These are phyloP conservation scores for Zygosaccharomyces sapae DNA, from an alignment of 1,139 yeast genomes.

Conservation along the genomic window DNA sequence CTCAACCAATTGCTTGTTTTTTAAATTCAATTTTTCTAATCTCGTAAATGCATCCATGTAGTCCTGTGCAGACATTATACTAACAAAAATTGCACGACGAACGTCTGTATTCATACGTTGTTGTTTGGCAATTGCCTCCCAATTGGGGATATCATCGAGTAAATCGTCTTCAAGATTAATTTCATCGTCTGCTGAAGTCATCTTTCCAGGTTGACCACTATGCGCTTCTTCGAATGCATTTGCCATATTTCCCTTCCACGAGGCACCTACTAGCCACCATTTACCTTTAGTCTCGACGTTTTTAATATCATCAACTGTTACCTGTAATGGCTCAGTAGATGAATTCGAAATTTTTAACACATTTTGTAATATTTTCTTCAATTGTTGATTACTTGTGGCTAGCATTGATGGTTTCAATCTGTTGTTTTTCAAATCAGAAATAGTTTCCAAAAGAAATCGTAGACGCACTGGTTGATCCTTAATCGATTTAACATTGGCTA, in stretches of 20 bases:
- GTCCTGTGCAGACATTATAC: constrained; percentile 95
- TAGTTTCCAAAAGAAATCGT: constrained; percentile 77
- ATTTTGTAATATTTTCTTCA: constrained; percentile 62
- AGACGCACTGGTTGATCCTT: constrained; percentile 58
- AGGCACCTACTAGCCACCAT: constrained; percentile 99
- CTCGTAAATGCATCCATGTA: constrained; percentile 82
- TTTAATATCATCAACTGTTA: constrained; percentile 75
- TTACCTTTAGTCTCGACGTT: constrained; percentile 76
- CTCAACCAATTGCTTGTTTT: constrained; percentile 77
- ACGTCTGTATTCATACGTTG: constrained; percentile 95
- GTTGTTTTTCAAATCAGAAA: constrained; percentile 81
- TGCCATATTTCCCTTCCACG: constrained; percentile 70
- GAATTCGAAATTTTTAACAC: constrained; percentile 40
- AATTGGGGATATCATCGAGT: constrained; percentile 70
- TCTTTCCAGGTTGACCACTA: constrained; percentile 18
- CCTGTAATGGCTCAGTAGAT: constrained; percentile 75
- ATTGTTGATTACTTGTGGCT: constrained; percentile 36
- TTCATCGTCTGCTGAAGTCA: constrained; percentile 32
- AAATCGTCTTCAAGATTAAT: constrained; percentile 42
- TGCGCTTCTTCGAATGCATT: constrained; percentile 34
- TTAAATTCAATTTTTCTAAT: constrained; percentile 72
- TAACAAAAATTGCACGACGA: constrained; percentile 86
- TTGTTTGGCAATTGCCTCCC: constrained; percentile 79
- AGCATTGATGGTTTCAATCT: constrained; percentile 49
- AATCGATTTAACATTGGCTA: constrained; percentile 43